A percentile compares a stretch with the other conserved stretches of the same genome.
Conservation (phyloP, 2,329 filamentous ascomycete genomes). For the Aspergillus fumigatiaffinis region DNA sequence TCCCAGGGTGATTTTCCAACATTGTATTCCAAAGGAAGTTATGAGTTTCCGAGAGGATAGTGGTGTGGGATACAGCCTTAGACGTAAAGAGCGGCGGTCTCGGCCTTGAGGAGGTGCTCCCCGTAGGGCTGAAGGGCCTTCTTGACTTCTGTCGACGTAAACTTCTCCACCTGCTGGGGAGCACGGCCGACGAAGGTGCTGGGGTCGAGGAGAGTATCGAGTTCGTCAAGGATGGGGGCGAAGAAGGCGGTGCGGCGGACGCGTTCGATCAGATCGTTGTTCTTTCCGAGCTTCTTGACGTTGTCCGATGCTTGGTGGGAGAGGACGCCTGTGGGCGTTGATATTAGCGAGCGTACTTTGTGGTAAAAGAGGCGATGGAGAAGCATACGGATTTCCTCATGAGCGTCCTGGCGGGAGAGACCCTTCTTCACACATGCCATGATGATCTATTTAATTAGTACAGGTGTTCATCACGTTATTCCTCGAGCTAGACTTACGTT, state of each 20-base stretch:
- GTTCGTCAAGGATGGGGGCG: conserved; percentile 62
- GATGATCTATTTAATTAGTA: conserved; percentile 56
- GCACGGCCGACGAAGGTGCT: conserved; percentile 56
- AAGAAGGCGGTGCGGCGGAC: conserved; percentile 74
- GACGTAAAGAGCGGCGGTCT: conserved; percentile 40
- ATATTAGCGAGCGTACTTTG: not conserved
- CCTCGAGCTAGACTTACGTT: conserved; percentile 23
- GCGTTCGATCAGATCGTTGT: conserved; percentile 77
- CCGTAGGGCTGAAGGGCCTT: conserved; percentile 47
- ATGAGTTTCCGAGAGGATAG: not conserved
- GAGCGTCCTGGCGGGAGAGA: conserved; percentile 71
- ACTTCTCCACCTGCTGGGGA: conserved; percentile 52
- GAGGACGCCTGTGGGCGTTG: conserved; percentile 52
- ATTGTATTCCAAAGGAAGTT: not conserved
- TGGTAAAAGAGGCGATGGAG: not conserved
- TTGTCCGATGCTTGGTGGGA: conserved; percentile 69
- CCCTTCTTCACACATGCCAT: conserved; percentile 73
- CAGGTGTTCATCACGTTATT: conserved; percentile 3
- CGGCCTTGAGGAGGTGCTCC: conserved; percentile 30
- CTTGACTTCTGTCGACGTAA: conserved; percentile 48
- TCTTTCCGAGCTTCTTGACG: conserved; percentile 67
- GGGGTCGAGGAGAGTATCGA: conserved; percentile 65
- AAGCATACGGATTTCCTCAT: conserved; percentile 70
- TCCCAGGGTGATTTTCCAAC: not conserved
- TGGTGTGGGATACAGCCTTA: conserved; percentile 16